These are phyloP conservation scores for Phlebopus sp. DNA, from an alignment of 1,284 basidiomycete species.

Conservation along the genomic window DNA sequence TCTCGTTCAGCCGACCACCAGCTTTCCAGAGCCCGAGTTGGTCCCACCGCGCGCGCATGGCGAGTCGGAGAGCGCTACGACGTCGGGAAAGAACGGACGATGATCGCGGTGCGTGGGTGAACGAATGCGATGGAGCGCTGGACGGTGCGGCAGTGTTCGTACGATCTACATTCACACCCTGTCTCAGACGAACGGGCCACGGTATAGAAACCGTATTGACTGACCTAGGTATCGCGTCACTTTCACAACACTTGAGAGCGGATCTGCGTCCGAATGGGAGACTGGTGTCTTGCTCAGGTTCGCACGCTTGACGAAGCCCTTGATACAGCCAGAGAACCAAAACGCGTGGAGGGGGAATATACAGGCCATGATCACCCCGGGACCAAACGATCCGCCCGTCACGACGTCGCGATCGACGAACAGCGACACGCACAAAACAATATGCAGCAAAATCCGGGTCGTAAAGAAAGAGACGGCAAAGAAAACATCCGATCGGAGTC, in stretches of 20 bases:
- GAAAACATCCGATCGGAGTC: slow-evolving; percentile 45
- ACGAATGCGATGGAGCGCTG: not conserved
- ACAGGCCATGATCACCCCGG: slow-evolving; percentile 38
- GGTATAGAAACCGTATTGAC: not conserved
- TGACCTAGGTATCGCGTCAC: slow-evolving; percentile 7
- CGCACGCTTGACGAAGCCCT: slow-evolving; percentile 45
- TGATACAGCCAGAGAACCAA: slow-evolving; percentile 55
- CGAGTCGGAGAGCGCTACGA: slow-evolving; percentile 26
- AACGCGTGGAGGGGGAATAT: slow-evolving; percentile 51
- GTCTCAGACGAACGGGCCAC: not conserved
- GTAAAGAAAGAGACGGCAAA: slow-evolving; percentile 54
- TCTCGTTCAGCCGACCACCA: slow-evolving; percentile 25
- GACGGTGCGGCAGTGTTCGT: slow-evolving; percentile 9
- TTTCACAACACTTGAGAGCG: not conserved
- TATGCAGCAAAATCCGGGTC: slow-evolving; percentile 52
- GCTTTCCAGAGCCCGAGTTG: slow-evolving; percentile 27
- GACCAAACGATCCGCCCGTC: slow-evolving; percentile 36
- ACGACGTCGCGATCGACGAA: slow-evolving; percentile 31
- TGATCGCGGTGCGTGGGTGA: slow-evolving; percentile 13
- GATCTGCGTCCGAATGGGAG: slow-evolving; percentile 3
- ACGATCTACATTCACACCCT: slow-evolving; percentile 13
- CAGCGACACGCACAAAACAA: slow-evolving; percentile 38
- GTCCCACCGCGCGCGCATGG: slow-evolving; percentile 28
- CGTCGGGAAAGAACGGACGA: slow-evolving; percentile 25
- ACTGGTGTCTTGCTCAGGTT: slow-evolving; percentile 7